phyloP scores from a whole-genome alignment of 2,329 filamentous ascomycete species.

The Camillea tinctor region DNA sequence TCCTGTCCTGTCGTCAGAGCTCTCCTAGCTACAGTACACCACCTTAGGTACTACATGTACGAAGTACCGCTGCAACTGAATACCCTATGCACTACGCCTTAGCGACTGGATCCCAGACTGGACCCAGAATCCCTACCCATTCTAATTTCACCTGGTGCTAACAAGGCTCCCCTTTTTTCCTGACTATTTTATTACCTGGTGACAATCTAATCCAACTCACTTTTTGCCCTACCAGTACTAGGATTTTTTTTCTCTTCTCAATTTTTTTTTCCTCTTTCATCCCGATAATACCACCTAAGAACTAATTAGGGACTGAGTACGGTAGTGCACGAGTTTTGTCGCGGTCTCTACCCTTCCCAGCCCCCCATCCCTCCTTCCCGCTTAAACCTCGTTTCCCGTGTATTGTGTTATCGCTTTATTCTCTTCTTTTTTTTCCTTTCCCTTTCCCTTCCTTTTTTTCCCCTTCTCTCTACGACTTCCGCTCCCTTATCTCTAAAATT shows the following conservation, averaged over 20 bases:
- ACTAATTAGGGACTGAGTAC: conserved; percentile 16
- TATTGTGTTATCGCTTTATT: conserved; percentile 12
- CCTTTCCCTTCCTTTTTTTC: conserved; percentile 17
- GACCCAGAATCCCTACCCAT: background rate
- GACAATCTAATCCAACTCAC: conserved; percentile 23
- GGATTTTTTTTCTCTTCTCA: conserved; percentile 1
- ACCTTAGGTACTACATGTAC: background rate
- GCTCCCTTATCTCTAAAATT: conserved; percentile 10
- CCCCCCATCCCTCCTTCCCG: conserved; percentile 13
- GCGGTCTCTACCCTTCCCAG: conserved; percentile 22
- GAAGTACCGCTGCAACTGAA: no score
- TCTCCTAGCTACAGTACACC: background rate
- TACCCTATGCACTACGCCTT: conserved; percentile 5
- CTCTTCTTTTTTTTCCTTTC: conserved; percentile 17
- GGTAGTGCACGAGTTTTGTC: conserved; percentile 19
- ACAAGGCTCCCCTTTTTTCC: conserved; percentile 35
- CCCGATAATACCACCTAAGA: conserved; percentile 20
- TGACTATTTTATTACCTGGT: conserved; percentile 30
- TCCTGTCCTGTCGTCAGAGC: conserved; percentile 22
- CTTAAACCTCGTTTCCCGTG: conserved; percentile 12
- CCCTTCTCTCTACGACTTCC: conserved; percentile 16
- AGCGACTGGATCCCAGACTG: conserved; percentile 1
- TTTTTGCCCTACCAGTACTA: conserved; percentile 21
- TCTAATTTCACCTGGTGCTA: conserved; percentile 2
- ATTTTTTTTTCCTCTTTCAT: conserved; percentile 4